phyloP scores from a whole-genome alignment of 495 filamentous ascomycete genomes.

The Aspergillus olivimuriae region DNA sequence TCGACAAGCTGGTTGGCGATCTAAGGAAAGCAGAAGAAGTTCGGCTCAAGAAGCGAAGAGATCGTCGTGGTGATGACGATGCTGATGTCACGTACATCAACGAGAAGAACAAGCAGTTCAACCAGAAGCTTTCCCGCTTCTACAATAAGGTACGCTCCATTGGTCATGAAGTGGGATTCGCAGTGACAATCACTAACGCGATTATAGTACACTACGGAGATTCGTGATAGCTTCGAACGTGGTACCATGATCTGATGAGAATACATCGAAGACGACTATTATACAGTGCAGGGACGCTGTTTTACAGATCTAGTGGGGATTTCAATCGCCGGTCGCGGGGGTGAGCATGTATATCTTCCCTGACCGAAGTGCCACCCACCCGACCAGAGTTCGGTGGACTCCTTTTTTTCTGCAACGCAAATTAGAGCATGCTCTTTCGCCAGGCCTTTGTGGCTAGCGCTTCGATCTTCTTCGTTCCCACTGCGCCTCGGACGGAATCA shows the following conservation, averaged over 20 bases:
- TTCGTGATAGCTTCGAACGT: constrained; percentile 94
- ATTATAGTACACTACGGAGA: constrained; percentile 81
- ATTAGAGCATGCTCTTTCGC: constrained; percentile 74
- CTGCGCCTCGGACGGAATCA: constrained; percentile 57
- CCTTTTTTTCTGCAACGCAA: constrained; percentile 1
- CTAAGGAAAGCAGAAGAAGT: constrained; percentile 83
- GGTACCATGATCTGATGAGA: constrained; percentile 59
- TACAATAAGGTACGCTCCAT: constrained; percentile 74
- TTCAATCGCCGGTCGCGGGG: neutral
- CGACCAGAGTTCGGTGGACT: neutral
- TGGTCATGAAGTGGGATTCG: neutral
- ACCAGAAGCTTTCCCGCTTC: constrained; percentile 89
- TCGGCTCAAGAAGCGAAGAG: constrained; percentile 74
- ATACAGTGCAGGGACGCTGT: constrained; percentile 5
- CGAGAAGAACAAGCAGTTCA: constrained; percentile 99
- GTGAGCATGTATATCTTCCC: neutral
- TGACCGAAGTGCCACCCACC: neutral
- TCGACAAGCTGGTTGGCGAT: constrained; percentile 83
- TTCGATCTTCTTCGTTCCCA: constrained; percentile 66
- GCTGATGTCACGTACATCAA: constrained; percentile 98
- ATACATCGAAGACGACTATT: constrained; percentile 7
- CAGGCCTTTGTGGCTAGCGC: constrained; percentile 66
- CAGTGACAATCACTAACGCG: constrained; percentile 24
- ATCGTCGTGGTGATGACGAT: constrained; percentile 69
- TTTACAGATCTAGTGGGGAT: neutral